These are phyloP conservation scores for Phytophthora rubi DNA, from an alignment of 352 stramenopile genomes.

Conservation along the genomic window DNA sequence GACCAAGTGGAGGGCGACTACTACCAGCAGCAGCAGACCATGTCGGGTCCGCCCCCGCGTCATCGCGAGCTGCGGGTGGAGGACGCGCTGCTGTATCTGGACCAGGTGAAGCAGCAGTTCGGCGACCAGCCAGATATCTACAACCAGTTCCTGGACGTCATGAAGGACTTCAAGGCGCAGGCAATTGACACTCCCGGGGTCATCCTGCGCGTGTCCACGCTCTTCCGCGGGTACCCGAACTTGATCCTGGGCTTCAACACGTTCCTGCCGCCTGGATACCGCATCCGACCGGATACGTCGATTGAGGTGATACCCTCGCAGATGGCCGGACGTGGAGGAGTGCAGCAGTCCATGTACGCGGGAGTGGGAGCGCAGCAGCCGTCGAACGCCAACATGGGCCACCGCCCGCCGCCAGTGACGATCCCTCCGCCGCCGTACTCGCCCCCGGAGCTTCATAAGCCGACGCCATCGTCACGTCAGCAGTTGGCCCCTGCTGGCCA, in stretches of 20 bases:
- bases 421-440: slow-evolving; percentile 77
- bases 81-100: slow-evolving; percentile 99
- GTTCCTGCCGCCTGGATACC: slow-evolving; percentile 96
- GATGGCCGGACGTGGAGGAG: slow-evolving; percentile 52
- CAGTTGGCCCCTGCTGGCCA: slow-evolving; percentile 41
- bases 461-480: slow-evolving; percentile 57
- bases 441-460: slow-evolving; percentile 55
- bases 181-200: slow-evolving; percentile 99
- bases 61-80: slow-evolving; percentile 93
- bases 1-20: slow-evolving; percentile 50
- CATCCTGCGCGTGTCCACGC: slow-evolving; percentile 97
- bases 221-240: slow-evolving; percentile 99
- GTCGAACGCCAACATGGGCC: slow-evolving; percentile 45
- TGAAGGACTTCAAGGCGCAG: slow-evolving; percentile 99
- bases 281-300: slow-evolving; percentile 85
- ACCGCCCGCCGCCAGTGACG: slow-evolving; percentile 71
- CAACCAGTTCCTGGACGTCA: slow-evolving; percentile 99
- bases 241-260: slow-evolving; percentile 99
- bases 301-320: slow-evolving; percentile 82
- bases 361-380: slow-evolving; percentile 36
- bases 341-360: slow-evolving; percentile 46
- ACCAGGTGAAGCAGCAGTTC: slow-evolving; percentile 99
- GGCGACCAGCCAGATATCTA: slow-evolving; percentile 99
- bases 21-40: slow-evolving; percentile 40
- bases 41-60: slow-evolving; percentile 39